Evolutionary conservation across 306 rosid species (phyloP).

Genomic region (Acacia melanoxylon): DNA sequence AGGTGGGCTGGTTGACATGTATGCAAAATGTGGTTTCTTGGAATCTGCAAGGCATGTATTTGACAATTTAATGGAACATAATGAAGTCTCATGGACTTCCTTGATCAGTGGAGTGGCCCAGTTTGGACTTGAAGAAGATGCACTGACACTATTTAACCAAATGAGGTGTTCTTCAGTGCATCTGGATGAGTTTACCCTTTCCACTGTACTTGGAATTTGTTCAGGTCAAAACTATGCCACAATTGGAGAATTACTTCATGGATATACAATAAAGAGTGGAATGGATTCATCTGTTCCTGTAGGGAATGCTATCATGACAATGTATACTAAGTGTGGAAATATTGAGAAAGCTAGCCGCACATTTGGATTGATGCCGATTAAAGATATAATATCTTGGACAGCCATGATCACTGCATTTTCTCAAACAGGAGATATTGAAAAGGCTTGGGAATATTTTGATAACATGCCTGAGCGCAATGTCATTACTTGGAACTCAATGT

Average conservation of each 20-base stretch:
- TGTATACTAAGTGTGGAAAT: conserved; percentile 65
- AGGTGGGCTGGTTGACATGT: conserved; percentile 64
- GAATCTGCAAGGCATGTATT: conserved; percentile 52
- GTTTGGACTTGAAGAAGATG: conserved; percentile 58
- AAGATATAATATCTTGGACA: conserved; percentile 70
- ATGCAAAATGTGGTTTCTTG: conserved; percentile 70
- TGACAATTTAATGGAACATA: conserved; percentile 44
- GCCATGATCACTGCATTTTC: conserved; percentile 64
- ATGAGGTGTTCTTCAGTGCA: conserved; percentile 52
- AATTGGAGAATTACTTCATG: conserved; percentile 62
- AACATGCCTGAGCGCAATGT: conserved; percentile 37
- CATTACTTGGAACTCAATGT: conserved; percentile 54
- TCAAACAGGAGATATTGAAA: conserved; percentile 48
- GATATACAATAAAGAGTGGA: conserved; percentile 63
- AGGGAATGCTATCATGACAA: conserved; percentile 66
- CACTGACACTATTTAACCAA: conserved; percentile 52
- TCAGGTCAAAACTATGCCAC: conserved; percentile 36
- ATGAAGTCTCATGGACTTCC: conserved; percentile 71
- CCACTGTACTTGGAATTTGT: conserved; percentile 67
- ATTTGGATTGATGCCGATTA: conserved; percentile 55
- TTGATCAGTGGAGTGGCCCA: conserved; percentile 61
- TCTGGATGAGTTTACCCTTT: conserved; percentile 62
- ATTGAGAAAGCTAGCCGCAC: conserved; percentile 44
- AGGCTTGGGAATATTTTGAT: conserved; percentile 58
- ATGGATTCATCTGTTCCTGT: conserved; percentile 60